These are phyloP conservation scores for Mycoemilia scoparia DNA, from an alignment of 192 early-diverging fungal species.

Conservation along the genomic window DNA sequence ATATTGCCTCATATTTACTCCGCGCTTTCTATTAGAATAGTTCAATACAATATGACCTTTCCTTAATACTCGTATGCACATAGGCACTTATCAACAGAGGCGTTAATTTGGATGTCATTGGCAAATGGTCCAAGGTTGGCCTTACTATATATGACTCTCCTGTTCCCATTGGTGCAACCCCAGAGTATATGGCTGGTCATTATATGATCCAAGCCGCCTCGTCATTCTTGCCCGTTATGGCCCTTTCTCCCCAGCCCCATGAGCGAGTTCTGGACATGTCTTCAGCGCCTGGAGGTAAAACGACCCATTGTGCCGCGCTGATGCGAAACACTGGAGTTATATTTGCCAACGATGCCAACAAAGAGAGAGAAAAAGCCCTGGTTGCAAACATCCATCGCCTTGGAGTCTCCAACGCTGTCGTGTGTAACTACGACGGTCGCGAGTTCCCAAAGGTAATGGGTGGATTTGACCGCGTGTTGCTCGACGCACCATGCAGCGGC, in stretches of 20 bases:
- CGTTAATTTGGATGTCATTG: conserved; percentile 93
- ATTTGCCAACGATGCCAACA: conserved; percentile 93
- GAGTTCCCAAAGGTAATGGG: conserved; percentile 94
- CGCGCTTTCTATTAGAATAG: background rate
- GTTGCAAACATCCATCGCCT: conserved; percentile 83
- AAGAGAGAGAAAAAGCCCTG: conserved; percentile 78
- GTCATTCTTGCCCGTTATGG: conserved; percentile 93
- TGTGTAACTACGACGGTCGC: conserved; percentile 94
- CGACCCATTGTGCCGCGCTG: conserved; percentile 85
- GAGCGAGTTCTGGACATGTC: conserved; percentile 95
- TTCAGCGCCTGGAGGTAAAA: conserved; percentile 94
- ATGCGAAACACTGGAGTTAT: conserved; percentile 95
- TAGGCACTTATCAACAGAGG: conserved; percentile 87
- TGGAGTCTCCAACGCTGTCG: conserved; percentile 68
- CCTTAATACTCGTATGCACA: too few species aligned
- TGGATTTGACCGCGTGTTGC: conserved; percentile 89
- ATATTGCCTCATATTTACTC: background rate
- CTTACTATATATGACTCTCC: conserved; percentile 88
- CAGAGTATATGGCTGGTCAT: conserved; percentile 96
- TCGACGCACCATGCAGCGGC: conserved; percentile 97
- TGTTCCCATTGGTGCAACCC: conserved; percentile 92
- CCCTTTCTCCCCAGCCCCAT: conserved; percentile 85
- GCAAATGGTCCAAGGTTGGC: conserved; percentile 97
- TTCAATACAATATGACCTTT: background rate
- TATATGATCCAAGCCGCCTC: conserved; percentile 98